Conservation (phyloP, 305 asterid genomes). For the Coffea humblotiana region DNA sequence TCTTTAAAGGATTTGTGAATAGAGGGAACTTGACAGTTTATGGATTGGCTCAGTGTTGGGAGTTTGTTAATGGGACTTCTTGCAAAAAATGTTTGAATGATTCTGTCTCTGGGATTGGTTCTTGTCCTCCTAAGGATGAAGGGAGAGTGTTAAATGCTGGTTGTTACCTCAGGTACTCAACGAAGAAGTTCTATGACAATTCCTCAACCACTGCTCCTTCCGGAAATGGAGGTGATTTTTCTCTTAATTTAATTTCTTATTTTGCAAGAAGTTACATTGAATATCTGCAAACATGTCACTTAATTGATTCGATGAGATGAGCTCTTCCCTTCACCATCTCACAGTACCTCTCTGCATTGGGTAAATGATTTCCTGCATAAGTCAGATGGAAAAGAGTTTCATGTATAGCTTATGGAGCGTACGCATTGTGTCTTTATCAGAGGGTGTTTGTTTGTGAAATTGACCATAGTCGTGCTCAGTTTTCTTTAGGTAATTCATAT, state of each 20-base stretch:
- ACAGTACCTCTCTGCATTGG: too few relatives aligned
- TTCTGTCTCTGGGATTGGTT: slow-evolving; percentile 34
- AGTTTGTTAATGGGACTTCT: slow-evolving; percentile 42
- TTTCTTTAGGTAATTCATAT: background rate
- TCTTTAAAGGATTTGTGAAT: slow-evolving; percentile 39
- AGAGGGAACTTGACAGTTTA: slow-evolving; percentile 52
- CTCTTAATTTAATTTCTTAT: background rate
- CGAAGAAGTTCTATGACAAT: slow-evolving; percentile 47
- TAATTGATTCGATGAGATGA: background rate
- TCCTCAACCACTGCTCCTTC: slow-evolving; percentile 33
- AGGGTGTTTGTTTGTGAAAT: background rate
- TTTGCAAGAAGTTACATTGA: background rate
- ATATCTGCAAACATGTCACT: background rate
- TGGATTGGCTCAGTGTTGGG: slow-evolving; percentile 71
- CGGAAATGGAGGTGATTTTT: slow-evolving; percentile 40
- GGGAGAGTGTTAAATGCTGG: slow-evolving; percentile 64
- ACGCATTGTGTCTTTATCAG: background rate
- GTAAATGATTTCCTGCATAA: background rate
- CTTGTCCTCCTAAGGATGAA: slow-evolving; percentile 48
- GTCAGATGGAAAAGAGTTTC: background rate
- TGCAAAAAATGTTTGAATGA: slow-evolving; percentile 44
- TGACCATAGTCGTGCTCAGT: background rate
- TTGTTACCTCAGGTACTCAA: slow-evolving; percentile 59
- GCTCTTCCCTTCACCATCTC: background rate
- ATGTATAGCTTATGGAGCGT: background rate